These are phyloP conservation scores for Candida yuanshanica DNA, from an alignment of 805 yeast species.

Conservation along the genomic window DNA sequence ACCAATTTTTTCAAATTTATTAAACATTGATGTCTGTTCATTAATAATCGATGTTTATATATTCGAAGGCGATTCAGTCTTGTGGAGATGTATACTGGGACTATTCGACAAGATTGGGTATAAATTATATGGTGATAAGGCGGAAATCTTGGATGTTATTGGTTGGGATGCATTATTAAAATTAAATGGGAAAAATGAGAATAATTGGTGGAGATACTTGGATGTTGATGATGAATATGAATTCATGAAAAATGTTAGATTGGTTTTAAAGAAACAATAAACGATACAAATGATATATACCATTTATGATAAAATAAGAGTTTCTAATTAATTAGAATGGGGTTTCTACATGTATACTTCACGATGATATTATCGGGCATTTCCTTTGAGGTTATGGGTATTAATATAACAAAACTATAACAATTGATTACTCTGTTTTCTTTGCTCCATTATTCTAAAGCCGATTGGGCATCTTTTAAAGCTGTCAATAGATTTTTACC, in stretches of 20 bases:
- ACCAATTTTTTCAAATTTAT: conserved; percentile 39
- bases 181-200: conserved; percentile 17
- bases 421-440: background rate
- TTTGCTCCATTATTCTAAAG: background rate
- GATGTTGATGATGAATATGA: conserved; percentile 47
- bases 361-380: background rate
- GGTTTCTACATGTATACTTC: too few species aligned
- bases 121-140: conserved; percentile 44
- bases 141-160: conserved; percentile 39
- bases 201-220: conserved; percentile 28
- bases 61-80: conserved; percentile 55
- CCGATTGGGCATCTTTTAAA: conserved; percentile 12
- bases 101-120: conserved; percentile 42
- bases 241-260: conserved; percentile 38
- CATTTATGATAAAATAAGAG: background rate
- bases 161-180: conserved; percentile 29
- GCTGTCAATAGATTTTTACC: conserved; percentile 45
- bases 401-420: too few species aligned
- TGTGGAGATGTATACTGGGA: conserved; percentile 50
- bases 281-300: too few species aligned
- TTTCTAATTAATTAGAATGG: too few species aligned
- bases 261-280: conserved; percentile 27
- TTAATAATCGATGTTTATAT: conserved; percentile 53
- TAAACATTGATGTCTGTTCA: conserved; percentile 41
- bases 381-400: too few species aligned